phyloP scores from a whole-genome alignment of 1,284 basidiomycete genomes.

The Tylopilus sp. region DNA sequence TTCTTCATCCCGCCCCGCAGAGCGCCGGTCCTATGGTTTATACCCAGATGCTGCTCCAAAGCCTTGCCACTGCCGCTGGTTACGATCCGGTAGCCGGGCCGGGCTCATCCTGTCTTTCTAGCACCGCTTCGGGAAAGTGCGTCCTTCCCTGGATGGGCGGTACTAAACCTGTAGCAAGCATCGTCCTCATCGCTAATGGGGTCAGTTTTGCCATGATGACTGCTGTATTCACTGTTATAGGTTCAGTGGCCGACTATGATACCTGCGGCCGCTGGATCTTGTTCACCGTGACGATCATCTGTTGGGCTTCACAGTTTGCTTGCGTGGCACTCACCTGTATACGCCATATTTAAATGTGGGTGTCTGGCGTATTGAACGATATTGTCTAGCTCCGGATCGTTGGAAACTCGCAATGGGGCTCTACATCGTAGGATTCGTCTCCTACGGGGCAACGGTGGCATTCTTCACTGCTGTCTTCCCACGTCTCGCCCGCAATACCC shows the following conservation, averaged over 20 bases:
- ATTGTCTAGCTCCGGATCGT: slow-evolving; percentile 51
- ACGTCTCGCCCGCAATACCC: slow-evolving; percentile 75
- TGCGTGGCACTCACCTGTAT: slow-evolving; percentile 71
- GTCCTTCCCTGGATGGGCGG: slow-evolving; percentile 71
- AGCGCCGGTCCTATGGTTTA: slow-evolving; percentile 61
- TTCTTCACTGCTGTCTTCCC: slow-evolving; percentile 85
- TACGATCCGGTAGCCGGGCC: slow-evolving; percentile 63
- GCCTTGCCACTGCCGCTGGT: slow-evolving; percentile 62
- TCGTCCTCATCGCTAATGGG: slow-evolving; percentile 73
- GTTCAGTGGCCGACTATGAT: slow-evolving; percentile 79
- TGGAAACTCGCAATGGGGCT: slow-evolving; percentile 77
- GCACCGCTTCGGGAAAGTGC: slow-evolving; percentile 59
- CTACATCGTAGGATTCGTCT: slow-evolving; percentile 79
- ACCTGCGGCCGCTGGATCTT: slow-evolving; percentile 76
- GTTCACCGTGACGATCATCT: slow-evolving; percentile 66
- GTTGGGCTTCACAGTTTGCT: slow-evolving; percentile 77
- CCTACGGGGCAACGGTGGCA: slow-evolving; percentile 71
- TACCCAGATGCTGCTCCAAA: slow-evolving; percentile 72
- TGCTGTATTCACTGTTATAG: slow-evolving; percentile 75
- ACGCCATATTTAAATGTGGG: slow-evolving; percentile 17
- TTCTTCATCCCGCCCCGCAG: slow-evolving; percentile 29
- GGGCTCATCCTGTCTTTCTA: slow-evolving; percentile 58
- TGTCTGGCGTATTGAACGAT: neutral
- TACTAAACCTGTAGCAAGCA: slow-evolving; percentile 66
- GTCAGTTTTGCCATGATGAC: slow-evolving; percentile 79